phyloP scores from a whole-genome alignment of 495 filamentous ascomycete genomes.

The Penicillium robsamsonii region DNA sequence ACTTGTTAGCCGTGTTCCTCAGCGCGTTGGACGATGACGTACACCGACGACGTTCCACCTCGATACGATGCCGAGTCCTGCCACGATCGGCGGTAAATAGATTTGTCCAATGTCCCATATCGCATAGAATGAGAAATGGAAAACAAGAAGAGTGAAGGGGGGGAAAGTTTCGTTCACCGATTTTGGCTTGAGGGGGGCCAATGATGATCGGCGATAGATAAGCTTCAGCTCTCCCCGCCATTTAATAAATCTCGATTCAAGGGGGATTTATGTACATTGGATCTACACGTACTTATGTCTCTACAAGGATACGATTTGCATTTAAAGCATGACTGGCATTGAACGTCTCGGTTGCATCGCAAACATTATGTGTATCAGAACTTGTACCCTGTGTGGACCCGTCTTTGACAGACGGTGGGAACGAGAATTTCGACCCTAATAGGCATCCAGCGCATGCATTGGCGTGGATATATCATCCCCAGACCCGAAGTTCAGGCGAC shows the following conservation, averaged over 20 bases:
- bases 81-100: constrained; percentile 29
- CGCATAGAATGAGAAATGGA: constrained; percentile 4
- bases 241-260: not conserved
- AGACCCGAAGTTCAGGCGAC: constrained; percentile 27
- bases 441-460: constrained; percentile 22
- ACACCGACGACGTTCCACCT: constrained; percentile 40
- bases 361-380: constrained; percentile 46
- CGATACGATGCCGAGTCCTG: constrained; percentile 25
- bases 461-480: constrained; percentile 21
- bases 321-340: constrained; percentile 38
- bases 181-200: not conserved
- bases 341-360: constrained; percentile 32
- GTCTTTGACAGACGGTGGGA: constrained; percentile 11
- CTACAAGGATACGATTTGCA: constrained; percentile 2
- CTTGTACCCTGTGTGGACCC: constrained; percentile 21
- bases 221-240: constrained; percentile 12
- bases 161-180: constrained; percentile 1
- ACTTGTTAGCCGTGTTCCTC: constrained; percentile 27
- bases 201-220: constrained; percentile 6
- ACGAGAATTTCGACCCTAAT: constrained; percentile 21
- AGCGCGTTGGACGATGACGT: constrained; percentile 30
- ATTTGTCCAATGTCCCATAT: constrained; percentile 39
- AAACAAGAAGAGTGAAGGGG: not conserved
- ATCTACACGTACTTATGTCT: not conserved
- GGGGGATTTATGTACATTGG: not conserved